These are phyloP conservation scores for Anthracocystis setariae DNA, from an alignment of 1,284 basidiomycete genomes.

Conservation along the genomic window DNA sequence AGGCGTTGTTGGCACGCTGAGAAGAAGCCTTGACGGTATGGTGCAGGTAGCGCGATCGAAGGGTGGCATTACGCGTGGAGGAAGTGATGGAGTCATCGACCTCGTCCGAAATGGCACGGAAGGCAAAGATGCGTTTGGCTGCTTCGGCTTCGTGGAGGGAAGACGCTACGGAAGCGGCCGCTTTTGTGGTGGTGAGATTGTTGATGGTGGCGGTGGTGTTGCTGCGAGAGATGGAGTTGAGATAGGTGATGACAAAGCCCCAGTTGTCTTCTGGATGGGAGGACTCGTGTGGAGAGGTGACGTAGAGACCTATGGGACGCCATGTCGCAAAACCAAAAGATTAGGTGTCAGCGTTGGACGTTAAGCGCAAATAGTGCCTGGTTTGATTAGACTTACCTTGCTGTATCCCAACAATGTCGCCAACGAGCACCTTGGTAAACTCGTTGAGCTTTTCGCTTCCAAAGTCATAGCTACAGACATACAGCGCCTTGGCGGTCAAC, in stretches of 20 bases:
- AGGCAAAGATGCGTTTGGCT: constrained; percentile 44
- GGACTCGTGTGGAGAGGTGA: constrained; percentile 55
- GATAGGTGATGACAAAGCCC: constrained; percentile 57
- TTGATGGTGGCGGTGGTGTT: constrained; percentile 53
- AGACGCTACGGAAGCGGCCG: constrained; percentile 3
- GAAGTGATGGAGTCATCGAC: constrained; percentile 9
- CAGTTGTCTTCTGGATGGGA: constrained; percentile 60
- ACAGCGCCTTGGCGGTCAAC: constrained; percentile 76
- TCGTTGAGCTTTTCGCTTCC: constrained; percentile 70
- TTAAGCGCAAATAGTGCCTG: too few relatives aligned
- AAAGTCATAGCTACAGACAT: constrained; percentile 77
- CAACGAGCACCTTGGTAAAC: constrained; percentile 78
- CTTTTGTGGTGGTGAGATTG: constrained; percentile 36
- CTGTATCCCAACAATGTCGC: constrained; percentile 81
- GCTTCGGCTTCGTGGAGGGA: constrained; percentile 6
- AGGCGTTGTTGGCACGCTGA: neutral
- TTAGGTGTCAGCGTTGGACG: too few relatives aligned
- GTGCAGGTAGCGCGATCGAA: constrained; percentile 30
- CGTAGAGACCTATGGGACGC: constrained; percentile 31
- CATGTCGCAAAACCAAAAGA: neutral
- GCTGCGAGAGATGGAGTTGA: constrained; percentile 35
- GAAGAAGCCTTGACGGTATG: constrained; percentile 19
- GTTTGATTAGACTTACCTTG: constrained; percentile 72
- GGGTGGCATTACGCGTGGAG: constrained; percentile 1
- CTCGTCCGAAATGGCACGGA: constrained; percentile 59